These are phyloP conservation scores for Ustilago shanxiensis DNA, from an alignment of 1,284 basidiomycete species.

Conservation along the genomic window DNA sequence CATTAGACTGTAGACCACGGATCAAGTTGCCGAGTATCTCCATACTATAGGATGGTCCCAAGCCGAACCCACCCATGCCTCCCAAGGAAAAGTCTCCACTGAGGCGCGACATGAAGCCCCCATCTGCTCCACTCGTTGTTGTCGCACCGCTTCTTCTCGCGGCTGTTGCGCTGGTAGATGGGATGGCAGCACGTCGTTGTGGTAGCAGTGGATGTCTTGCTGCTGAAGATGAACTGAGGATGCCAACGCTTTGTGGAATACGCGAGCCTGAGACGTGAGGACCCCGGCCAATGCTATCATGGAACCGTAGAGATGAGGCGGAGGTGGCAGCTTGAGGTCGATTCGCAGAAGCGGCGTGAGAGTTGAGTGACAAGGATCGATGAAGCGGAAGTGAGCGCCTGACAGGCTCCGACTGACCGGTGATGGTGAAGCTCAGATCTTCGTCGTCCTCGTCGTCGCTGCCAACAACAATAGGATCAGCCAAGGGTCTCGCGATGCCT, in stretches of 20 bases:
- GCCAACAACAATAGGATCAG: constrained; percentile 31
- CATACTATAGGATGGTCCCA: constrained; percentile 28
- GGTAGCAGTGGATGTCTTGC: constrained; percentile 26
- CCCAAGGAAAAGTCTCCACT: constrained; percentile 20
- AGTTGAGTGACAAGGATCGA: constrained; percentile 10
- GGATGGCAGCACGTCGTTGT: constrained; percentile 28
- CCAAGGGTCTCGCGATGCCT: not conserved
- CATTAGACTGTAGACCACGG: constrained; percentile 16
- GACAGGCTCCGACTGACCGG: constrained; percentile 23
- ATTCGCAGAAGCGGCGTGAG: not conserved
- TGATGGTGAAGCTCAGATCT: constrained; percentile 41
- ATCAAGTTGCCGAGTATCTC: constrained; percentile 30
- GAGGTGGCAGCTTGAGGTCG: constrained; percentile 1
- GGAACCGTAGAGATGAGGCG: constrained; percentile 27
- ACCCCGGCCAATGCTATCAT: constrained; percentile 40
- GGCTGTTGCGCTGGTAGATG: constrained; percentile 22
- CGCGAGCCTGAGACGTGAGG: constrained; percentile 32
- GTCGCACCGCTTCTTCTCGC: constrained; percentile 16
- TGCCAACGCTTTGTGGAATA: constrained; percentile 26
- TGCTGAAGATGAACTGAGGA: constrained; percentile 20
- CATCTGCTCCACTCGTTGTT: not conserved
- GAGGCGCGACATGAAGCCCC: constrained; percentile 20
- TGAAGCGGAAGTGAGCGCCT: constrained; percentile 13
- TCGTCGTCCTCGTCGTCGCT: constrained; percentile 50
- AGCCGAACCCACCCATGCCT: constrained; percentile 20